Percentiles rank a stretch among this genome's conserved stretches.
phyloP scores from a whole-genome alignment of 345 rosid genomes.

The Capsella bursapastoris region DNA sequence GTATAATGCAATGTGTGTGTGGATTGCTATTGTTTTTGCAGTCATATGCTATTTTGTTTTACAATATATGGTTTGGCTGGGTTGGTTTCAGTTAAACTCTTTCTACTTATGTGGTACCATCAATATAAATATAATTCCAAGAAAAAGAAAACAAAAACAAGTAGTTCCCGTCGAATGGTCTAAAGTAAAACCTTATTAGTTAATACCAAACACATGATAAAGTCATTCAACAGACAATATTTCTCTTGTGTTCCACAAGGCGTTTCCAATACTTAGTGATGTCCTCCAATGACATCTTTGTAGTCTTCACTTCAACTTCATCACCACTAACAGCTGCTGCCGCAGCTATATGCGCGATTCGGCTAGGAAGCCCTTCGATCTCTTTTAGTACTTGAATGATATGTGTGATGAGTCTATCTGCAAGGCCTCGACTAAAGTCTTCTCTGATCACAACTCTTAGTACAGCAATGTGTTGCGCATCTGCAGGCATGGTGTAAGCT shows the following conservation, averaged over 20 bases:
- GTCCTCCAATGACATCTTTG: conserved; percentile 56
- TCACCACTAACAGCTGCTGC: conserved; percentile 35
- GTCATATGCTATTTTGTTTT: no score
- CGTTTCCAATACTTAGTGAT: conserved; percentile 62
- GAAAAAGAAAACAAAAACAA: neutral
- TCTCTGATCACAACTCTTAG: conserved; percentile 73
- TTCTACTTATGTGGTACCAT: conserved; percentile 2
- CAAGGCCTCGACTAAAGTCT: conserved; percentile 65
- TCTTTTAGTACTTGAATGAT: conserved; percentile 61
- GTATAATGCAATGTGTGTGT: conserved; percentile 18
- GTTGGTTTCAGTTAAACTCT: neutral
- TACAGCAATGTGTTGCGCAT: conserved; percentile 67
- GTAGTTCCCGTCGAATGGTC: neutral
- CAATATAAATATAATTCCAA: conserved; percentile 4
- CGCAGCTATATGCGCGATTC: conserved; percentile 33
- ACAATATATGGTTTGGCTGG: neutral
- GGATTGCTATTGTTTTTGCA: conserved; percentile 1
- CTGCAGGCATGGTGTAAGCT: conserved; percentile 78
- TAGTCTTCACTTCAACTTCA: conserved; percentile 43
- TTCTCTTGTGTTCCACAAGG: conserved; percentile 52
- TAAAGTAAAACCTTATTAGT: conserved; percentile 20
- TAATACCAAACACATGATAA: neutral
- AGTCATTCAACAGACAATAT: conserved; percentile 47
- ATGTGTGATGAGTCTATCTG: conserved; percentile 64
- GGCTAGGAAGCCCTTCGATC: conserved; percentile 58